A percentile compares a stretch with the other conserved stretches of the same genome.
Evolutionary conservation across 2,329 filamentous ascomycete species (phyloP).

Genomic region (Exophiala aquamarina): DNA sequence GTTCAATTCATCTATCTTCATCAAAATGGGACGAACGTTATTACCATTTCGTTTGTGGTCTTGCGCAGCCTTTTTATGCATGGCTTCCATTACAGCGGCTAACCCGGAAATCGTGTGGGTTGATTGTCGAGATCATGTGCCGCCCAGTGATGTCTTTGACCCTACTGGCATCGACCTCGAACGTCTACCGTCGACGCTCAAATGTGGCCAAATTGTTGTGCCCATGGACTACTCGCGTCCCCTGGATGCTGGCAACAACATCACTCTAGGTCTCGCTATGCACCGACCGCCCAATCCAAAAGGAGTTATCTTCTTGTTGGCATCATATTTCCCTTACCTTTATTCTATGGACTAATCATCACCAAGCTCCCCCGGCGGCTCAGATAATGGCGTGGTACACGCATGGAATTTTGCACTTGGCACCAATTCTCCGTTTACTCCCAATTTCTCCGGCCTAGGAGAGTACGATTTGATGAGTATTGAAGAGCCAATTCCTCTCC

Average conservation of each 20-base stretch:
- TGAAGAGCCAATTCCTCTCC: not conserved
- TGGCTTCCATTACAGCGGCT: not conserved
- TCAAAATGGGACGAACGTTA: not conserved
- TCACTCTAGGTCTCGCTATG: slow-evolving; percentile 11
- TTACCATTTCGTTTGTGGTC: too few relatives aligned
- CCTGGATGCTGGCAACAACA: slow-evolving; percentile 5
- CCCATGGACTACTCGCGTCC: slow-evolving; percentile 6
- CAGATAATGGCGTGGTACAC: slow-evolving; percentile 2
- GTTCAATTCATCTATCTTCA: not conserved
- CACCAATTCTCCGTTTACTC: not conserved
- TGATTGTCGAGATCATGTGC: slow-evolving; percentile 1
- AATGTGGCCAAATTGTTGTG: slow-evolving; percentile 7
- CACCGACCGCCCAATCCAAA: slow-evolving; percentile 5
- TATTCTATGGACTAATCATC: too few relatives aligned
- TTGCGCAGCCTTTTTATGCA: not conserved
- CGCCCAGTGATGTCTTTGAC: not conserved
- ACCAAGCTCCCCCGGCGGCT: slow-evolving; percentile 4
- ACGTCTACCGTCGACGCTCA: slow-evolving; percentile 1
- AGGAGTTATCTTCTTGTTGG: slow-evolving; percentile 9
- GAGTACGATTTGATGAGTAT: slow-evolving; percentile 12
- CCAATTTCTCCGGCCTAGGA: slow-evolving; percentile 1
- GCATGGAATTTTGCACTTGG: slow-evolving; percentile 8
- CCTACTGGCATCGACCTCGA: not conserved
- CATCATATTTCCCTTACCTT: too few relatives aligned
- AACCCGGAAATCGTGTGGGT: not conserved